phyloP scores from a whole-genome alignment of 2,329 filamentous ascomycete genomes.

The Microsporum canis region DNA sequence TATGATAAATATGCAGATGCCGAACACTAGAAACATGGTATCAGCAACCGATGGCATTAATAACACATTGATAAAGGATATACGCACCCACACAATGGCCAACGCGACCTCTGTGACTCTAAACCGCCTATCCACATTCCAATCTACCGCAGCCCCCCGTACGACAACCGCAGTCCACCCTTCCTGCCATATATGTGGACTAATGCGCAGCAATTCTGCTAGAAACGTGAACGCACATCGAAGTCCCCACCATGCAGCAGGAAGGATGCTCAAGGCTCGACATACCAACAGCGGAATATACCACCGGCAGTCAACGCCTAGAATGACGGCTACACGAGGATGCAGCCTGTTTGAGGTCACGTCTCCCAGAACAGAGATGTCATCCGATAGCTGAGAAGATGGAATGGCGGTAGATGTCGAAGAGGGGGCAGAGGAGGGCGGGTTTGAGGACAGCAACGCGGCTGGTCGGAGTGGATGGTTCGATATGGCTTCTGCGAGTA shows the following conservation, averaged over 20 bases:
- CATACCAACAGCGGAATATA: conserved; percentile 61
- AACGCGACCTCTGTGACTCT: conserved; percentile 57
- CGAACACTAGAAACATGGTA: conserved; percentile 46
- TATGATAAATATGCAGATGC: conserved; percentile 69
- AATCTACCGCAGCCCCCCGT: conserved; percentile 25
- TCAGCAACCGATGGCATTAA: conserved; percentile 1
- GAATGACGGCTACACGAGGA: conserved; percentile 64
- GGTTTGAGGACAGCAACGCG: conserved; percentile 4
- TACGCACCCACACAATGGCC: conserved; percentile 60
- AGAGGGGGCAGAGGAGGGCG: neutral
- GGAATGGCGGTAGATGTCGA: neutral
- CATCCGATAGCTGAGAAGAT: conserved; percentile 17
- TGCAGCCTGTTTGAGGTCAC: conserved; percentile 43
- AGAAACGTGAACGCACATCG: conserved; percentile 58
- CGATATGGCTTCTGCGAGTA: neutral
- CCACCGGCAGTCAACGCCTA: conserved; percentile 62
- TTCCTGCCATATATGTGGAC: conserved; percentile 32
- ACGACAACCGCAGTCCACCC: conserved; percentile 31
- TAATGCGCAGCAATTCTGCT: conserved; percentile 47
- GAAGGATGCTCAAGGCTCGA: conserved; percentile 59
- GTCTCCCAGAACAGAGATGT: conserved; percentile 20
- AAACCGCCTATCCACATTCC: conserved; percentile 40
- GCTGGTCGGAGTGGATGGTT: conserved; percentile 4
- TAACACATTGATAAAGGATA: neutral
- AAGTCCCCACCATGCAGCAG: conserved; percentile 60